Base-by-base conservation (phyloP, 2,329 filamentous ascomycete genomes). In the Sporothrix pallida region DNA sequence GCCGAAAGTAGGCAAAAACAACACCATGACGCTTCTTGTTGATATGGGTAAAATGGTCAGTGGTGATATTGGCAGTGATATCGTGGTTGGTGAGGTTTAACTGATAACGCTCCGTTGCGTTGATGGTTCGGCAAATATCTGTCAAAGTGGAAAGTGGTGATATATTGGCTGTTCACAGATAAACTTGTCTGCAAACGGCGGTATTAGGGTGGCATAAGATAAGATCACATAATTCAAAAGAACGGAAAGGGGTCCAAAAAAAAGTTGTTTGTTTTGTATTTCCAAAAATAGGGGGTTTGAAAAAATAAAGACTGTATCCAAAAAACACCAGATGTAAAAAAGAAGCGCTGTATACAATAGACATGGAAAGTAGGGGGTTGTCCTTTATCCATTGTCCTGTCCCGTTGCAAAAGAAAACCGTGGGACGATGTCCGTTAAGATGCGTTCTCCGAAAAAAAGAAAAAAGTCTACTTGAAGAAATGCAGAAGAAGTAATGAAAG, bases 401-500 rank as follows among this genome's bases (percentile, higher is more conserved):
- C 42, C 62, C 62, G 15, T 37, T 48, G 62, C 4, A 67, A 6
- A 20, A 48, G 46, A n/a, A 42, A 46, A 42, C 37, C 23, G 42
- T 2, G 60, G 60, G 60, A 44, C 23, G 23, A 26, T 26, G 23
- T 17, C 44, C 44, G 63, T 67, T 56, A 48, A 50, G 46, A 52
- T 50, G 63, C 23, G 44, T 50, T 50, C 9, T 52, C 37, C 37
- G 7, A 56, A 56, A 20, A 4, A 26, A 58, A 58, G 20, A 58
- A 23, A 67, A 63, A 37, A 63, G 58, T 63, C 58, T 63, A 63
- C 58, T 44, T n/a, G 2, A 62, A 42, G 20, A 60, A 42, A 67
- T 13, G 63, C 63, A 50, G 17, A 20, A 67, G 26, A 15, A 48
- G 31, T n/a, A n/a, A 31, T n/a, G 10, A n/a, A 58, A 68, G 42